Evolutionary conservation across 2,329 filamentous ascomycete species (phyloP), one percentile per base, ranked within the genome.

Genomic region (Apiospora koreana): DNA sequence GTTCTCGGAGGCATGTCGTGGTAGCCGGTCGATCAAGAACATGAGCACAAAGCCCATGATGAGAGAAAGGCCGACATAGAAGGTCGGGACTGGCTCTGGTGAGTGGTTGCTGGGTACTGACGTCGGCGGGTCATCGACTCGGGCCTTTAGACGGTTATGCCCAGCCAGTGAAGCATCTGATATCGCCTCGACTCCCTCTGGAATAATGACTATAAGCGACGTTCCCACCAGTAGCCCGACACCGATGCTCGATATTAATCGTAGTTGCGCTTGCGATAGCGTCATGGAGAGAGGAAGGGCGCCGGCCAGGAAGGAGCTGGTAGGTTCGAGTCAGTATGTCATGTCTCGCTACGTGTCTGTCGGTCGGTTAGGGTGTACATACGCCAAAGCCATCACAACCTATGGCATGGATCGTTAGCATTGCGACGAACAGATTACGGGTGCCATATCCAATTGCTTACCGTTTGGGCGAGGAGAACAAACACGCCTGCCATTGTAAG

Each of bases 211-310:
- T 74, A 98, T 95, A 74, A 99, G 87, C 1, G 95, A 95, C 38
- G 96, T 98, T 45, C 96, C 96, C 21, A 99, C 95, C 10, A 99
- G 86, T 68, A 99, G 93, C 62, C 96, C 96, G 81, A 97, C 94
- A 68, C 96, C 96, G 79, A 98, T 89, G 70, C 94, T 95, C 28
- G 95, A 97, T 79, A 98, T 93, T 67, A 97, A 85, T 78, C 95
- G 92, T 70, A 98, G 85, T 81, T 97, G 94, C 58, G 94, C 93
- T 71, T 93, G 91, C 41, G 95, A 95, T 35, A 99, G 88, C 70
- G 92, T 89, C 85, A 99, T 93, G 70, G 94, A 95, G 67, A 99
- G 86, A 46, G 96, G 96, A 74, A 99, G 86, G 75, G 94, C 92
- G 82, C 96, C 96, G 75, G 95, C 95, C 69, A 97, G 88, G 81